Percentiles rank a stretch among this genome's conserved stretches.
Evolutionary conservation across 805 yeast genomes (phyloP).

Genomic region (Metschnikowia amazonensis): DNA sequence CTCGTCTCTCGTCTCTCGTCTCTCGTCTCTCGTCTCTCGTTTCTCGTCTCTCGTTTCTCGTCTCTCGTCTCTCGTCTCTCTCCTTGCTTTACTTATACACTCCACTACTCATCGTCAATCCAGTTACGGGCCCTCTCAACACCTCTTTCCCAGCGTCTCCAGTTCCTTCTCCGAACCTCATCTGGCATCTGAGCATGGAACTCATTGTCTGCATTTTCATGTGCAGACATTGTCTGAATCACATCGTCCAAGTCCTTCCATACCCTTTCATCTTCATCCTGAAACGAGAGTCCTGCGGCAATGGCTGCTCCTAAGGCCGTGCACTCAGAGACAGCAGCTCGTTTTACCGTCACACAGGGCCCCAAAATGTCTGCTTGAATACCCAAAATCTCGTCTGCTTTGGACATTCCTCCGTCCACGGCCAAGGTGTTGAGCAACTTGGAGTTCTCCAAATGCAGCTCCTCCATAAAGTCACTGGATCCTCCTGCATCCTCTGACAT

Average conservation of each 20-base stretch:
- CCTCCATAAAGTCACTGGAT: conserved; percentile 54
- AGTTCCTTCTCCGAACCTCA: conserved; percentile 54
- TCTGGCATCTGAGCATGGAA: conserved; percentile 48
- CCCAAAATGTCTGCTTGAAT: conserved; percentile 92
- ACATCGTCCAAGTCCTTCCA: conserved; percentile 80
- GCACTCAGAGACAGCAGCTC: conserved; percentile 83
- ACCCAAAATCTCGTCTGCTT: conserved; percentile 87
- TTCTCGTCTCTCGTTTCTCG: too few species aligned
- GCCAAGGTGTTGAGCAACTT: conserved; percentile 53
- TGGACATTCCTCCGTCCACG: conserved; percentile 95
- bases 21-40: too few species aligned
- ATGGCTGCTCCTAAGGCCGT: conserved; percentile 96
- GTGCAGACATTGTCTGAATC: conserved; percentile 35
- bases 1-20: too few species aligned
- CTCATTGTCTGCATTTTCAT: conserved; percentile 22
- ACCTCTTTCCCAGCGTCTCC: conserved; percentile 84
- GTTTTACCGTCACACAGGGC: conserved; percentile 72
- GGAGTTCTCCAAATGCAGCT: conserved; percentile 42
- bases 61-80: too few species aligned
- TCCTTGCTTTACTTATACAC: too few species aligned
- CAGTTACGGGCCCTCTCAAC: conserved; percentile 79
- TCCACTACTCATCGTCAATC: conserved; percentile 49
- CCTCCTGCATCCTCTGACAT: conserved; percentile 84
- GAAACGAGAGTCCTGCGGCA: conserved; percentile 77
- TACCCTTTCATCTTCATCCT: conserved; percentile 48